Conservation (phyloP, 2,329 filamentous ascomycete genomes). For the Aspergillus sp. region DNA sequence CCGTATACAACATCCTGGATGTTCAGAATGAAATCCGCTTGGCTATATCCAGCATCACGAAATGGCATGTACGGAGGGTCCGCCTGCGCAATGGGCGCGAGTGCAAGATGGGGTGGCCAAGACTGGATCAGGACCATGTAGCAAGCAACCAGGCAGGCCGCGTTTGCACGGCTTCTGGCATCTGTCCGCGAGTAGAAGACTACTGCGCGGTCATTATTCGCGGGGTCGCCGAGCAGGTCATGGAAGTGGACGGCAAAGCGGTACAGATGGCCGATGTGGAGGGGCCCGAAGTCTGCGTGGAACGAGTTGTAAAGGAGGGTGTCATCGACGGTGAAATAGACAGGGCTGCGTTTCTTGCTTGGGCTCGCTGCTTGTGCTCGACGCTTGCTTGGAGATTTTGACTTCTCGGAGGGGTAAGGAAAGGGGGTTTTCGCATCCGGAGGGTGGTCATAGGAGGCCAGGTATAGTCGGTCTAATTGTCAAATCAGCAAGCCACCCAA, state of each 20-base stretch:
- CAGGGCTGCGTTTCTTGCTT: slow-evolving; percentile 62
- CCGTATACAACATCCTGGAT: slow-evolving; percentile 98
- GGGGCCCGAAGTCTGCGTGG: slow-evolving; percentile 94
- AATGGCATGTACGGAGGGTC: slow-evolving; percentile 99
- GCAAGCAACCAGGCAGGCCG: slow-evolving; percentile 89
- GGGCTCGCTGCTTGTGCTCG: slow-evolving; percentile 61
- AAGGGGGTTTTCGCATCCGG: slow-evolving; percentile 82
- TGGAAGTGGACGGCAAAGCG: slow-evolving; percentile 95
- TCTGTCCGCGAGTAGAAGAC: slow-evolving; percentile 96
- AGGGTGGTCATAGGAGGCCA: slow-evolving; percentile 83
- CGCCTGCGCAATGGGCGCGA: slow-evolving; percentile 93
- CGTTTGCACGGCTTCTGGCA: slow-evolving; percentile 83
- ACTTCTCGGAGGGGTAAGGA: slow-evolving; percentile 66
- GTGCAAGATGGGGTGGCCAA: slow-evolving; percentile 92
- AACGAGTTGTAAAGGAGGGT: slow-evolving; percentile 95
- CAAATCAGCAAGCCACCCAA: background rate
- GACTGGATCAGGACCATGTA: slow-evolving; percentile 99
- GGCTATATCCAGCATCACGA: slow-evolving; percentile 95
- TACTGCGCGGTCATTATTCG: slow-evolving; percentile 84
- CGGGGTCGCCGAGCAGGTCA: slow-evolving; percentile 86
- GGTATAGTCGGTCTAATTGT: slow-evolving; percentile 79
- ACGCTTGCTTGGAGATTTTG: slow-evolving; percentile 72
- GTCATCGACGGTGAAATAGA: slow-evolving; percentile 95
- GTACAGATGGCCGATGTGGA: slow-evolving; percentile 97
- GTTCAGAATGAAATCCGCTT: slow-evolving; percentile 92